Evolutionary conservation across 306 rosid species (phyloP).

Genomic region (Echinosophora koreensis): DNA sequence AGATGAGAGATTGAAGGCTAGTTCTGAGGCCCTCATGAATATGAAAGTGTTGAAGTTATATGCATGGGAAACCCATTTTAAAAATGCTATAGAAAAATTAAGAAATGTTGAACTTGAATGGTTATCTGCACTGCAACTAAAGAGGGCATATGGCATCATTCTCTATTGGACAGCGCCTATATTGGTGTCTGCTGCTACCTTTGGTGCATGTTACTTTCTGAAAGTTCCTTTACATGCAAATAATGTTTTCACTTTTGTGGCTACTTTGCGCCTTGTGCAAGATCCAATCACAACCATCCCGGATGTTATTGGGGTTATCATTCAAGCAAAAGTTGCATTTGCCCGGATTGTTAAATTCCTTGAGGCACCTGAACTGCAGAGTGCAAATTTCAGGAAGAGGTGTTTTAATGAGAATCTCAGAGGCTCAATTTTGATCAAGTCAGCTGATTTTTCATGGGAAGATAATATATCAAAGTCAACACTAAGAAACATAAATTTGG

Average conservation of each 20-base stretch:
- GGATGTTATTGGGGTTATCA: conserved; percentile 66
- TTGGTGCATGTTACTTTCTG: conserved; percentile 69
- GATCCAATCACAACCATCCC: conserved; percentile 65
- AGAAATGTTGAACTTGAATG: conserved; percentile 66
- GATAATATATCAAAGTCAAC: conserved; percentile 60
- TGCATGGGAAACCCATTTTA: conserved; percentile 83
- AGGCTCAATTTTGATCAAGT: conserved; percentile 53
- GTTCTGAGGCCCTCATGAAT: conserved; percentile 73
- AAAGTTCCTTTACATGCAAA: conserved; percentile 74
- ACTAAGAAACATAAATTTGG: conserved; percentile 61
- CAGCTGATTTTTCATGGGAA: conserved; percentile 78
- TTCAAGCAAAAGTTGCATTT: conserved; percentile 83
- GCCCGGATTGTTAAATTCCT: conserved; percentile 67
- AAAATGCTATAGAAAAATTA: conserved; percentile 56
- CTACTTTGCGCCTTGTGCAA: conserved; percentile 87
- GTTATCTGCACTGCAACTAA: conserved; percentile 56
- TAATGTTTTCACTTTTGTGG: conserved; percentile 82
- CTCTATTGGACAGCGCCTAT: conserved; percentile 79
- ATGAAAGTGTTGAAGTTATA: conserved; percentile 83
- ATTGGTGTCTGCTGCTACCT: conserved; percentile 78
- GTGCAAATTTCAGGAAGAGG: conserved; percentile 38
- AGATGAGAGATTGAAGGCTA: conserved; percentile 73
- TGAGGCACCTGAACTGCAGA: conserved; percentile 70
- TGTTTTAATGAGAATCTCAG: conserved; percentile 21
- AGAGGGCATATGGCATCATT: conserved; percentile 54